Base-by-base conservation (phyloP, 1,284 basidiomycete genomes). In the Irpex sp. region DNA sequence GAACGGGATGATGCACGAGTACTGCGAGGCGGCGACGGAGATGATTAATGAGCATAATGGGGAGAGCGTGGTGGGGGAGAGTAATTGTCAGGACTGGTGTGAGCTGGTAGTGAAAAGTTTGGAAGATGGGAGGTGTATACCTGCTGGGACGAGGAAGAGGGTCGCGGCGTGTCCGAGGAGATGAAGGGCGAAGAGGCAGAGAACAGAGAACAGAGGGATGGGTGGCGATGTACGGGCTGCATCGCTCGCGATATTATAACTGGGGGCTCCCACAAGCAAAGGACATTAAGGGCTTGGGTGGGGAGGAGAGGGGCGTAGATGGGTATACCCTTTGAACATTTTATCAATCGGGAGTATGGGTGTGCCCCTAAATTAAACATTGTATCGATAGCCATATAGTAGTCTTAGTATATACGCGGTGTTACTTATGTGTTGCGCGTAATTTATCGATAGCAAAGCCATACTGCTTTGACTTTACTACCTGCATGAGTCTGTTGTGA, bases 81-180 rank as follows among this genome's bases (percentile, higher is more conserved):
- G 26, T 39, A 68, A 68, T 51, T 68, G 67, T 56, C 67, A 68
- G 53, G 66, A 68, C 58, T 68, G 67, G 67, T 64, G 64, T 60
- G 33, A 67, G 33, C 55, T 67, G 31, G 64, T 68, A 13, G 62
- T 68, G 43, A 64, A 64, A 58, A 65, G 66, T 51, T 51, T 68
- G 55, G 67, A 68, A 56, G 66, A 68, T 55, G 59, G 61, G 46
- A 61, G 62, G 56, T 63, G 65, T 53, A 60, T 68, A 5, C 60
- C 60, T 15, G 47, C 53, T 1, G 67, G 66, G 46, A 64, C 59
- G 17, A 51, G 56, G 46, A 49, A 35, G 21, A 58, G 57, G 61
- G 67, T 66, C 3, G 53, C 43, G 60, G 62, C 47, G 31, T 68
- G 67, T 58, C 67, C 67, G 53, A 62, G 67, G 56, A 31, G 63